phyloP scores from a whole-genome alignment of 2,329 filamentous ascomycete genomes.

The Hypoxylon sp. region DNA sequence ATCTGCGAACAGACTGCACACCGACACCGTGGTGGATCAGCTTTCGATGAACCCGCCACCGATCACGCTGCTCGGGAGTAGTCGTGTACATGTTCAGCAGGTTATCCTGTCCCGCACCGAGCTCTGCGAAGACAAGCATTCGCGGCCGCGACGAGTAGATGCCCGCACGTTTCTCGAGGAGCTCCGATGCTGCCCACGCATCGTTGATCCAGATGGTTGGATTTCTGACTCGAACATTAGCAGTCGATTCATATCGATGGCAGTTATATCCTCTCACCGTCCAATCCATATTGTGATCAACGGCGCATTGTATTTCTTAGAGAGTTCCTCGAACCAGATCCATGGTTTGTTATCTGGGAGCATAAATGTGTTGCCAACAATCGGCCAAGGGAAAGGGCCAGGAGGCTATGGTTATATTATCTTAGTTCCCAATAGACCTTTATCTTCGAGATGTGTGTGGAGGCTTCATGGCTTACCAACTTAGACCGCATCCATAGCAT shows the following conservation, averaged over 20 bases:
- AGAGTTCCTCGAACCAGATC: constrained; percentile 69
- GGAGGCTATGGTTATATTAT: constrained; percentile 60
- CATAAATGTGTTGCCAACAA: constrained; percentile 70
- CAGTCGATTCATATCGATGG: background rate
- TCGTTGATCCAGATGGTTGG: constrained; percentile 65
- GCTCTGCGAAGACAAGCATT: constrained; percentile 64
- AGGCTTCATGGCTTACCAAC: constrained; percentile 56
- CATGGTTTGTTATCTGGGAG: constrained; percentile 70
- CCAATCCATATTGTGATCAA: constrained; percentile 71
- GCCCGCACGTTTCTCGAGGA: constrained; percentile 68
- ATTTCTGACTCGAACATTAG: constrained; percentile 49
- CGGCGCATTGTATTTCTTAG: constrained; percentile 63
- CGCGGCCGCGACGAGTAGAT: constrained; percentile 66
- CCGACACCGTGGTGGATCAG: constrained; percentile 68
- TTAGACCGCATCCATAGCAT: constrained; percentile 66
- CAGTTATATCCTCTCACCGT: constrained; percentile 50
- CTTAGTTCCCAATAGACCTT: constrained; percentile 20
- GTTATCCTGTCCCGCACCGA: constrained; percentile 61
- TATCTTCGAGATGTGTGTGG: background rate
- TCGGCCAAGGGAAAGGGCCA: constrained; percentile 67
- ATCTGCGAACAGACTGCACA: constrained; percentile 68
- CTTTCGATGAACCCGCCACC: constrained; percentile 64
- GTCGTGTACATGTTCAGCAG: constrained; percentile 62
- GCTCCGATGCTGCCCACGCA: constrained; percentile 65
- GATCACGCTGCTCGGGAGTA: constrained; percentile 58